Conservation (phyloP, 2,329 filamentous ascomycete species). For the Penicillium verrucosum region DNA sequence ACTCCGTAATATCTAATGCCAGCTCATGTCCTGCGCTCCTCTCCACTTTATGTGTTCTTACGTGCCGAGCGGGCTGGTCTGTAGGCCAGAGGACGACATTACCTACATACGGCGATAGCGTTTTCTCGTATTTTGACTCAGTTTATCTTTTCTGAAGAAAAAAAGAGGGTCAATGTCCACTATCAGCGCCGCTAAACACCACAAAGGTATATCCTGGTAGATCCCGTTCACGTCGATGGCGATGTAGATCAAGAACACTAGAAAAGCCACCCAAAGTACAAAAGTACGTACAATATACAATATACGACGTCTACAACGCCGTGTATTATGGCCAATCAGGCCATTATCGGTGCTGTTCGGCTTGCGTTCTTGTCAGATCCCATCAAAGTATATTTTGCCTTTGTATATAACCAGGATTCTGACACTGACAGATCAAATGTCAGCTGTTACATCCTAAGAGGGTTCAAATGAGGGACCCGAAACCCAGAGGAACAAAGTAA, state of each 20-base stretch:
- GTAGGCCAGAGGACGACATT: background rate
- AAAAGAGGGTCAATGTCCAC: background rate
- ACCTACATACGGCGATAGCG: background rate
- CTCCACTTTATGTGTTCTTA: background rate
- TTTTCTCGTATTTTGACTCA: background rate
- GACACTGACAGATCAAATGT: background rate
- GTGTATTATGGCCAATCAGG: background rate
- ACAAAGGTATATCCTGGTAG: background rate
- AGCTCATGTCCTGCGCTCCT: background rate
- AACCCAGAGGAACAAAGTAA: background rate
- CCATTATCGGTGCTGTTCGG: constrained; percentile 5
- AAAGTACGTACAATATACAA: background rate
- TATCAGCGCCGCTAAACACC: background rate
- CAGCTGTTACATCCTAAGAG: background rate
- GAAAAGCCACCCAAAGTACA: background rate
- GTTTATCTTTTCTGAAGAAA: background rate
- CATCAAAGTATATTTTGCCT: background rate
- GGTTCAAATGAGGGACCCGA: background rate
- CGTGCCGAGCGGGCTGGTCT: no score
- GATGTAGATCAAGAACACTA: background rate
- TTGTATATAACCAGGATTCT: background rate
- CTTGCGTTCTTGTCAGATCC: background rate
- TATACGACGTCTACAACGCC: background rate
- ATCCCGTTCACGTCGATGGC: background rate
- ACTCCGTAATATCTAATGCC: background rate